A percentile compares a stretch with the other conserved stretches of the same genome.
These are phyloP conservation scores for Bassia scoparia DNA, from an alignment of 148 eudicot genomes.

Conservation along the genomic window DNA sequence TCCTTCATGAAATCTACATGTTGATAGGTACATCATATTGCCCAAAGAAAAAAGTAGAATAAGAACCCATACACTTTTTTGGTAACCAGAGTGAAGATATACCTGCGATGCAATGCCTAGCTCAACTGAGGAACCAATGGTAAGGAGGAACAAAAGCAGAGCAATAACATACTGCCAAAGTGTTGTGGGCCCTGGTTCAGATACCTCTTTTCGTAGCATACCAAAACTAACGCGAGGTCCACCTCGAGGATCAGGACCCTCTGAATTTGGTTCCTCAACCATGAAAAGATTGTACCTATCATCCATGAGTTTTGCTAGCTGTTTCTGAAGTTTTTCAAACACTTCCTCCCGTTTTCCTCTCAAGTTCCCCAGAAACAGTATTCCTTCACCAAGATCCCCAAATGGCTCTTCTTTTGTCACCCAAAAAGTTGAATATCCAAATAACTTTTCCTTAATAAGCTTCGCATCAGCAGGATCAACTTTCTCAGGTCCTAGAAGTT, in stretches of 20 bases:
- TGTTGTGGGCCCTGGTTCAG: slow-evolving; percentile 90
- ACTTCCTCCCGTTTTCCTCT: slow-evolving; percentile 86
- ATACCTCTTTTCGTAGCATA: slow-evolving; percentile 92
- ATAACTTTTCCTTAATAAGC: slow-evolving; percentile 77
- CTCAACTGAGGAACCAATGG: slow-evolving; percentile 96
- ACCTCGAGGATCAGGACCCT: slow-evolving; percentile 94
- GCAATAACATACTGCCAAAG: slow-evolving; percentile 99
- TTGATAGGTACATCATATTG: background rate
- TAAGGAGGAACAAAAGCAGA: slow-evolving; percentile 74
- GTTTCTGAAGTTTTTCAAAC: slow-evolving; percentile 82
- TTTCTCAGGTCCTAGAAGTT: slow-evolving; percentile 94
- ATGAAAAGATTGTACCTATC: slow-evolving; percentile 90
- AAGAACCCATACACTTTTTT: background rate
- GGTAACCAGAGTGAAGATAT: slow-evolving; percentile 11
- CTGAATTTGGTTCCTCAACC: slow-evolving; percentile 98
- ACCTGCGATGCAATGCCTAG: slow-evolving; percentile 99
- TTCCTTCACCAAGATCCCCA: slow-evolving; percentile 96
- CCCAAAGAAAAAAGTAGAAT: background rate
- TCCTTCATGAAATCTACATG: background rate
- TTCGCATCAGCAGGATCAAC: slow-evolving; percentile 93
- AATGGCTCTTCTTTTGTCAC: slow-evolving; percentile 96
- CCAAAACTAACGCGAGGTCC: slow-evolving; percentile 99
- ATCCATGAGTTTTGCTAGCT: slow-evolving; percentile 72
- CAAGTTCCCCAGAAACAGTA: slow-evolving; percentile 91
- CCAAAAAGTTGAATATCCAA: slow-evolving; percentile 98